Evolutionary conservation across 371 early-diverging fungal genomes (phyloP).

Genomic region (Nosema granulosis): DNA sequence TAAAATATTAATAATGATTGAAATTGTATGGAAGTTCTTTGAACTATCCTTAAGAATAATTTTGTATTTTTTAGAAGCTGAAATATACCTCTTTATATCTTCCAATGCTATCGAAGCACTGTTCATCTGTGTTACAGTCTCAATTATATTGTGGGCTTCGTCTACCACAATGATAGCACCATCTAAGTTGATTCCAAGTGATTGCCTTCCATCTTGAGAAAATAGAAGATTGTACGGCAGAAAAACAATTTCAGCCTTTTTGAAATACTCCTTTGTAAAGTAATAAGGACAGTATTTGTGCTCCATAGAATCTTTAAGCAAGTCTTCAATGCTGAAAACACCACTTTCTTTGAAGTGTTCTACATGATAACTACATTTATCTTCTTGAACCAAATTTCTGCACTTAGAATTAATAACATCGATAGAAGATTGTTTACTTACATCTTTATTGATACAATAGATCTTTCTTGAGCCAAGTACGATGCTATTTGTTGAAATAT

Average conservation of each 20-base stretch:
- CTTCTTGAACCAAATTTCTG: slow-evolving; percentile 48
- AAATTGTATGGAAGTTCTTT: slow-evolving; percentile 23
- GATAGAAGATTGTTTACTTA: slow-evolving; percentile 34
- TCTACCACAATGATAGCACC: slow-evolving; percentile 65
- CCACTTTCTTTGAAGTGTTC: slow-evolving; percentile 3
- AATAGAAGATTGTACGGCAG: slow-evolving; percentile 65
- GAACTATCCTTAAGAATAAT: slow-evolving; percentile 12
- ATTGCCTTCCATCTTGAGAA: slow-evolving; percentile 54
- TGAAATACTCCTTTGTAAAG: slow-evolving; percentile 46
- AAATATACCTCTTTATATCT: slow-evolving; percentile 17
- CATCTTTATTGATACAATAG: slow-evolving; percentile 61
- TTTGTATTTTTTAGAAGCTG: slow-evolving; percentile 22
- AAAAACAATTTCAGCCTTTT: slow-evolving; percentile 60
- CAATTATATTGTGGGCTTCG: slow-evolving; percentile 67
- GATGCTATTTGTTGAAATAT: slow-evolving; percentile 33
- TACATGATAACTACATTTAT: slow-evolving; percentile 21
- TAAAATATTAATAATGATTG: slow-evolving; percentile 34
- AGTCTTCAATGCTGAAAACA: slow-evolving; percentile 61
- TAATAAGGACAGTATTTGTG: slow-evolving; percentile 66
- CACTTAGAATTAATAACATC: slow-evolving; percentile 64
- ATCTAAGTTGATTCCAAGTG: slow-evolving; percentile 50
- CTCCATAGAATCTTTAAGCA: slow-evolving; percentile 37
- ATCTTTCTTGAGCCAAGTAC: slow-evolving; percentile 64
- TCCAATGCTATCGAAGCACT: slow-evolving; percentile 37
- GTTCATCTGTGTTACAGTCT: slow-evolving; percentile 61